A percentile compares a stretch with the other conserved stretches of the same genome.
phyloP scores from a whole-genome alignment of 495 filamentous ascomycete species.

The Neurospora terricola region DNA sequence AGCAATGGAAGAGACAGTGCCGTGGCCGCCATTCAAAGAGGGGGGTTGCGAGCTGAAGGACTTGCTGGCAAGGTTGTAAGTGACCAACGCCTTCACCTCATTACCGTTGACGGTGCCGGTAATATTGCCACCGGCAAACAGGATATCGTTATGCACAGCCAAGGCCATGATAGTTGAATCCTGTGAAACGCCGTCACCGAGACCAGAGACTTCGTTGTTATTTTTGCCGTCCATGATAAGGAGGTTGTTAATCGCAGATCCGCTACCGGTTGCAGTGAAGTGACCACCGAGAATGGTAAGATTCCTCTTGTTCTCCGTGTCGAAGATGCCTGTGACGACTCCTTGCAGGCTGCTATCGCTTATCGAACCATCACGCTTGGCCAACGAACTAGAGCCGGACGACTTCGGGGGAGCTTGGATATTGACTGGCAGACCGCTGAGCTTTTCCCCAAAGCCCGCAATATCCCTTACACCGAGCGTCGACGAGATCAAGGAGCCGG shows the following conservation, averaged over 20 bases:
- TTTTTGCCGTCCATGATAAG: slow-evolving; percentile 54
- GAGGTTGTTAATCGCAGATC: slow-evolving; percentile 66
- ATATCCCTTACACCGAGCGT: slow-evolving; percentile 58
- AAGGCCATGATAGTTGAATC: slow-evolving; percentile 71
- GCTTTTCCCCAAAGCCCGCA: slow-evolving; percentile 46
- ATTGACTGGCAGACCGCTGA: slow-evolving; percentile 50
- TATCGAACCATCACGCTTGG: slow-evolving; percentile 46
- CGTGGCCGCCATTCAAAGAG: slow-evolving; percentile 53
- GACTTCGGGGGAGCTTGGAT: slow-evolving; percentile 37
- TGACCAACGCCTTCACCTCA: slow-evolving; percentile 60
- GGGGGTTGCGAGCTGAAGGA: slow-evolving; percentile 60
- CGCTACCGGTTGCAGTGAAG: slow-evolving; percentile 62
- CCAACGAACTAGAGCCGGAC: slow-evolving; percentile 22
- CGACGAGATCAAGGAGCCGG: slow-evolving; percentile 67
- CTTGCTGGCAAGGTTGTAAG: slow-evolving; percentile 60
- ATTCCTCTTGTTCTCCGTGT: slow-evolving; percentile 57
- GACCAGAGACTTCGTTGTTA: slow-evolving; percentile 55
- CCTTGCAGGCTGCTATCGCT: slow-evolving; percentile 43
- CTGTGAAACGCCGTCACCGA: slow-evolving; percentile 52
- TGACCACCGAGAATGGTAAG: slow-evolving; percentile 83
- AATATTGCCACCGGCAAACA: slow-evolving; percentile 77
- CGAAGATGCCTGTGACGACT: slow-evolving; percentile 67
- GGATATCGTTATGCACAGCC: slow-evolving; percentile 51
- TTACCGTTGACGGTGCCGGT: slow-evolving; percentile 57
- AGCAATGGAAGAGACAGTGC: slow-evolving; percentile 65